A percentile compares a stretch with the other conserved stretches of the same genome.
Conservation (phyloP, 306 rosid species). For the Psophocarpus tetragonolobus region DNA sequence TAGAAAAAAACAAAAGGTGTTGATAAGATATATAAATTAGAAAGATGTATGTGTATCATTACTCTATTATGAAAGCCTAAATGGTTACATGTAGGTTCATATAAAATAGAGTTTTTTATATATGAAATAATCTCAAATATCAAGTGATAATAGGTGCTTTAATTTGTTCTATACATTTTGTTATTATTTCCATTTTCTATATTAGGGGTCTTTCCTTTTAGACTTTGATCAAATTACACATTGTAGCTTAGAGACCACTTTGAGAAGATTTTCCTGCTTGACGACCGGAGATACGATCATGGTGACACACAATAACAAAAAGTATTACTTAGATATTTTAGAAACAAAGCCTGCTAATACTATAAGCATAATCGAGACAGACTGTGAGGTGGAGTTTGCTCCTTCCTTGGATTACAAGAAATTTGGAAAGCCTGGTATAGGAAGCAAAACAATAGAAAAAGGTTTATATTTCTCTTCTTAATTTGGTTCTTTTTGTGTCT, state of each 20-base stretch:
- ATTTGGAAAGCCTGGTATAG: slow-evolving; percentile 53
- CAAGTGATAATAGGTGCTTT: not conserved
- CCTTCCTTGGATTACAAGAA: slow-evolving; percentile 96
- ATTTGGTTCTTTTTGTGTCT: not conserved
- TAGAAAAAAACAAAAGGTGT: no score
- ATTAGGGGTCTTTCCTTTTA: not conserved
- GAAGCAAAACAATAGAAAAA: slow-evolving; percentile 56
- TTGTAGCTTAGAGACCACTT: slow-evolving; percentile 84
- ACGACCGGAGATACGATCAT: slow-evolving; percentile 93
- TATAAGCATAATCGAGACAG: slow-evolving; percentile 92
- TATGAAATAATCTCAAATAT: not conserved
- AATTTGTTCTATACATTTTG: not conserved
- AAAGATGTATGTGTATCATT: no score
- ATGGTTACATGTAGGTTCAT: not conserved
- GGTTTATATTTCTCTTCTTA: slow-evolving; percentile 41
- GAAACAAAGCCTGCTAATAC: slow-evolving; percentile 88
- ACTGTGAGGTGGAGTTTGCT: slow-evolving; percentile 97
- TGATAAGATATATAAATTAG: no score
- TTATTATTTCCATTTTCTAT: not conserved
- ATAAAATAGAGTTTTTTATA: not conserved
- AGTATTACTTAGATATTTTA: slow-evolving; percentile 82
- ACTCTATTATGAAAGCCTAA: no score
- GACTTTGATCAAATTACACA: slow-evolving; percentile 21
- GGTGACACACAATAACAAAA: slow-evolving; percentile 94
- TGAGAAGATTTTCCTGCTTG: slow-evolving; percentile 92